Evolutionary conservation across 352 stramenopile species (phyloP).

Genomic region (Aphanomyces astaci): DNA sequence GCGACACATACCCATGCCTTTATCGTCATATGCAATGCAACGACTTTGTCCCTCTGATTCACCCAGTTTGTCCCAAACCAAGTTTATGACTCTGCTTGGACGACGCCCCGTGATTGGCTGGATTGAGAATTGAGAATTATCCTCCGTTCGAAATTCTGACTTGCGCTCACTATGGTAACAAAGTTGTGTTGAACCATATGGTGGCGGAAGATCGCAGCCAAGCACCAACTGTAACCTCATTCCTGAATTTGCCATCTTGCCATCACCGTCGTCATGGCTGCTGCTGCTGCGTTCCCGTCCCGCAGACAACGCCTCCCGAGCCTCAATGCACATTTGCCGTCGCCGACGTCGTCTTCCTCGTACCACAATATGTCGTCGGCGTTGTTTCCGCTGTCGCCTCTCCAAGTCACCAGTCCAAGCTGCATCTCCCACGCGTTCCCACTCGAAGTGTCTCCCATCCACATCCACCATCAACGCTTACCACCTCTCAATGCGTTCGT

Average conservation of each 20-base stretch:
- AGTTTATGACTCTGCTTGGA: neutral
- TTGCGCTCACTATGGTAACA: neutral
- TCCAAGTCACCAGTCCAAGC: neutral
- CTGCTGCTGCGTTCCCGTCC: neutral
- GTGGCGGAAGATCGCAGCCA: neutral
- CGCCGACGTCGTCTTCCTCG: neutral
- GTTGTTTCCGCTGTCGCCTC: neutral
- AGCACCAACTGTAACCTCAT: too few species aligned
- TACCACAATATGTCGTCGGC: neutral
- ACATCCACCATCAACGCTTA: neutral
- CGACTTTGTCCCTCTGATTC: neutral
- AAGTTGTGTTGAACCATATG: neutral
- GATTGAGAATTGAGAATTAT: neutral
- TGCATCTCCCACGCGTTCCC: neutral
- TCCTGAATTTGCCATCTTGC: neutral
- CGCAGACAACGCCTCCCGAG: neutral
- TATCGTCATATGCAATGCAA: neutral
- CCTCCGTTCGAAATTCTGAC: neutral
- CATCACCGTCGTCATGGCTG: neutral
- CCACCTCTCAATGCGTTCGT: neutral
- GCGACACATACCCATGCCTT: too few species aligned
- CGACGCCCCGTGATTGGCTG: neutral
- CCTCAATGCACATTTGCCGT: neutral
- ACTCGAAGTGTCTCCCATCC: neutral
- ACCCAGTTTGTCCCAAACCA: neutral